Evolutionary conservation across 441 rosid genomes (phyloP), one percentile per base, ranked within the genome.

Genomic region (Populus trichocarpa): DNA sequence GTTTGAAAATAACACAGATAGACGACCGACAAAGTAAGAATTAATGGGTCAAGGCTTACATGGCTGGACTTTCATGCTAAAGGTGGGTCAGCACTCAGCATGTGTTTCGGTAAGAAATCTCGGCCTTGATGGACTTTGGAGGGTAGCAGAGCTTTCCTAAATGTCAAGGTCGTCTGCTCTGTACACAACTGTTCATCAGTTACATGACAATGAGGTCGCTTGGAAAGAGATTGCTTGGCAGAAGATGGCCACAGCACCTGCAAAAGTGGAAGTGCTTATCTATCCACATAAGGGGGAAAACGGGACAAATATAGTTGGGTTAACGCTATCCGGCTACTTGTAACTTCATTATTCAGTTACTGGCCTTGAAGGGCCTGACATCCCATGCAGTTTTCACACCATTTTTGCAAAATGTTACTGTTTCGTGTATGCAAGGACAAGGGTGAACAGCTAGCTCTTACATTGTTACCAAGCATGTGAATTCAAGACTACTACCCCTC

Each of bases 101-200:
- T 3, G 53, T 70, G 66, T 12, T 30, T 30, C 32, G 32, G 75
- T 28, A 64, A 57, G 66, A 8, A 72, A 71, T 16, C 10, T 53
- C 23, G 63, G 63, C 61, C 16, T 14, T 38, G 28, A 46, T 3
- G n/a, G 14, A 23, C 13, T 8, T 42, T 23, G 35, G 63, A 23
- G 61, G 26, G 7, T 53, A 71, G 35, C 57, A n/a, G 5, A 32
- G 26, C n/a, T 9, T 67, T 42, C 9, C 26, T 23, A 2, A 50
- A 33, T 71, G 74, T 46, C 74, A 71, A 53, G 38, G 64, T 71
- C 63, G 30, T 30, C 2, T 72, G 18, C 40, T 75, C 73, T 75
- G 78, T 32, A 32, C 23, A 8, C 78, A 28, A 67, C 73, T 68
- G 53, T 22, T 69, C 32, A 1, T 22, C 32, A 0, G 9, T 25